These are phyloP conservation scores for Neonectria magnoliae DNA, from an alignment of 2,329 filamentous ascomycete species.

Conservation along the genomic window DNA sequence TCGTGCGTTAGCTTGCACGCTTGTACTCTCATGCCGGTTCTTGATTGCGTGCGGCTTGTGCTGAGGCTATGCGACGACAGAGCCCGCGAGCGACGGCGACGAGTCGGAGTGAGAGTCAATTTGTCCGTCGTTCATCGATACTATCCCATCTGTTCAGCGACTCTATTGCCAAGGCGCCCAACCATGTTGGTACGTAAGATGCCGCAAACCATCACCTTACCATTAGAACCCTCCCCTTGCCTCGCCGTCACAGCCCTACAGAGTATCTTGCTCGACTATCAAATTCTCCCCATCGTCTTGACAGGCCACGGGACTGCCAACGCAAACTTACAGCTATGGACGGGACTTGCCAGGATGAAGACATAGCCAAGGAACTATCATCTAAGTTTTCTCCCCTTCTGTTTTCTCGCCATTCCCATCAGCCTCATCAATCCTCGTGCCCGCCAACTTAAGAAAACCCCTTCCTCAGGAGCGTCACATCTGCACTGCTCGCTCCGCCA, in stretches of 20 bases:
- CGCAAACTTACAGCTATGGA: background rate
- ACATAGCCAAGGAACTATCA: background rate
- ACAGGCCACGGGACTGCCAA: background rate
- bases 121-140: background rate
- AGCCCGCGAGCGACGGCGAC: background rate
- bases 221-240: constrained; percentile 4
- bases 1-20: background rate
- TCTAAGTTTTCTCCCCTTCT: background rate
- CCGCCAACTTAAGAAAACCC: too few relatives aligned
- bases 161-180: constrained; percentile 14
- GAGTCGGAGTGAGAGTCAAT: background rate
- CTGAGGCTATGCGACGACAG: constrained; percentile 6
- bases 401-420: background rate
- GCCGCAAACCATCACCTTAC: background rate
- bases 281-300: background rate
- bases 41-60: background rate
- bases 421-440: background rate
- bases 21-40: background rate
- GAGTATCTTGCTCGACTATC: background rate
- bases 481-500: background rate
- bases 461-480: constrained; percentile 4
- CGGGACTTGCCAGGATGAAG: background rate
- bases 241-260: background rate
- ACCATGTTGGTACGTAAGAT: constrained; percentile 8
- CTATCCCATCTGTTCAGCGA: background rate